Base-by-base conservation (phyloP, 1,284 basidiomycete genomes). In the Puccinia triticina region DNA sequence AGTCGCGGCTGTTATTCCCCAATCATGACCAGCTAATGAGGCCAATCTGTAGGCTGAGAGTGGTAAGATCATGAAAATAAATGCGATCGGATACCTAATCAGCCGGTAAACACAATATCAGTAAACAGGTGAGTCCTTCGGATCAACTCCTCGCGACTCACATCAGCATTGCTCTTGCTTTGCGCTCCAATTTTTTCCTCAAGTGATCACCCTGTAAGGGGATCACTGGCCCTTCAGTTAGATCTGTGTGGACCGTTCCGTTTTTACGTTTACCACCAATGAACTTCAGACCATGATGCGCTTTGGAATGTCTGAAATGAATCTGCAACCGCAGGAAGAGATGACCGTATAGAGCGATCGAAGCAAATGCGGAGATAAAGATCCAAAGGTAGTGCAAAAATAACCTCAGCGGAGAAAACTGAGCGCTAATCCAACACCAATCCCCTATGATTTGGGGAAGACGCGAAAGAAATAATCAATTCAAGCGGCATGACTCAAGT, bases 381-480 rank as follows among this genome's bases (percentile, higher is more conserved):
- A 81, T 73, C 78, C 78, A 81, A 14, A 81, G 55, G 57, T 81
- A 81, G 32, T 81, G 78, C 43, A 81, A 55, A 53, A 72, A 81
- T 37, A 81, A 69, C 37, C 78, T 69, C 34, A 81, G 14, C n/a
- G 78, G 78, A 21, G 53, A 43, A 61, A 72, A 81, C 26, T 59
- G 46, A 37, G 32, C 55, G 64, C 71, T 81, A n/a, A 81, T 81
- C 78, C 78, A 81, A 64, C 78, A 81, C 78, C 78, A 81, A n/a
- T 69, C 78, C 23, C 78, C 78, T 81, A 21, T 7, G 48, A 29
- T 3, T 43, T 2, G 29, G 4, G 23, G 12, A 43, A 71, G 37
- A 23, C 26, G 2, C 5, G 26, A 71, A n/a, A n/a, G 40, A 48
- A 4, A 71, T 2, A 2, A 43, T 55, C n/a, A 55, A 2, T 32